These are phyloP conservation scores for Persicaria maculosa DNA, from an alignment of 148 eudicot species.

Conservation along the genomic window DNA sequence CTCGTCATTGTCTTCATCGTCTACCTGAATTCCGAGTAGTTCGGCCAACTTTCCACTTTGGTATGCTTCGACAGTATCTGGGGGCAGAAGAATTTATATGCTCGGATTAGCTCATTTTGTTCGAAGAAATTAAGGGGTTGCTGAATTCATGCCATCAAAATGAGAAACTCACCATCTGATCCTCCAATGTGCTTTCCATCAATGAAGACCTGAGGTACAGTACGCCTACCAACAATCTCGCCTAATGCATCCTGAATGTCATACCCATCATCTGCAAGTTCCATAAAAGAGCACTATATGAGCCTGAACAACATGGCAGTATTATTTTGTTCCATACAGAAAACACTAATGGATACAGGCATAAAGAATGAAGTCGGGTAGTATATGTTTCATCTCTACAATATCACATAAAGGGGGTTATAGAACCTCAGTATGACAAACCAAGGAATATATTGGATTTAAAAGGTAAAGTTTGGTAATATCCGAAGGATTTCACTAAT, in stretches of 20 bases:
- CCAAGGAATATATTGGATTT: background rate
- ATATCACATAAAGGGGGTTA: background rate
- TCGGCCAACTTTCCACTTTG: constrained; percentile 59
- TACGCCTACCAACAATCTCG: constrained; percentile 68
- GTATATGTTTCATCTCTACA: background rate
- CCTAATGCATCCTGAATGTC: constrained; percentile 71
- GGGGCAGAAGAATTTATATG: background rate
- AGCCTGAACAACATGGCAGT: constrained; percentile 1
- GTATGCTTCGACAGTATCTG: constrained; percentile 76
- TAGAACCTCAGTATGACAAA: background rate
- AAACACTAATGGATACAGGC: background rate
- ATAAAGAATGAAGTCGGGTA: background rate
- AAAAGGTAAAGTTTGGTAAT: background rate
- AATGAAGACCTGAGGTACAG: constrained; percentile 95
- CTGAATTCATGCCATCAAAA: background rate
- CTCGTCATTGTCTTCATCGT: too few relatives aligned
- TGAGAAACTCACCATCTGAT: constrained; percentile 68
- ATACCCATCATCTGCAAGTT: constrained; percentile 62
- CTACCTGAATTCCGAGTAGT: constrained; percentile 11
- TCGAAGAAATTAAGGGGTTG: background rate
- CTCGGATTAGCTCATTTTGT: background rate
- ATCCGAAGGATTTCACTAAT: background rate
- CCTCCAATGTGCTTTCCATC: constrained; percentile 95
- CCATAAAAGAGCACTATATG: background rate
- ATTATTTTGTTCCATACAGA: background rate